phyloP scores from a whole-genome alignment of 352 stramenopile genomes.

The Globisporangium splendens region DNA sequence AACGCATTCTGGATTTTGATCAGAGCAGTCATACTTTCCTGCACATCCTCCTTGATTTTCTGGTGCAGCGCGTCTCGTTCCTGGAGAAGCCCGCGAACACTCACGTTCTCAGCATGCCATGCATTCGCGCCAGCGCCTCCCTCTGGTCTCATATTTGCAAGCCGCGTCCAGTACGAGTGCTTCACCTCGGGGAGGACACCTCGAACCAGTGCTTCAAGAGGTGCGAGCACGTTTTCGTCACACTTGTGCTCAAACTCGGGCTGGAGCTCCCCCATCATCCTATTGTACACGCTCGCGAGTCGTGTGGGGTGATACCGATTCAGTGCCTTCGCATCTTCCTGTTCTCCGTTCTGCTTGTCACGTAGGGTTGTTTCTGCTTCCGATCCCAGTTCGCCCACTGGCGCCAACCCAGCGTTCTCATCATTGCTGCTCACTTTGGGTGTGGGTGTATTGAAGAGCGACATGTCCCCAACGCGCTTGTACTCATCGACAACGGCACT shows the following conservation, averaged over 20 bases:
- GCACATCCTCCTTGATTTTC: constrained; percentile 40
- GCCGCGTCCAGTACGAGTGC: constrained; percentile 70
- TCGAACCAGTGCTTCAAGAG: constrained; percentile 36
- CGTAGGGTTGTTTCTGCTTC: neutral
- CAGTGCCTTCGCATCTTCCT: neutral
- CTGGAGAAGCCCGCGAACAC: constrained; percentile 41
- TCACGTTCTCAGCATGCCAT: constrained; percentile 15
- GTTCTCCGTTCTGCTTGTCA: neutral
- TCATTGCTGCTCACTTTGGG: neutral
- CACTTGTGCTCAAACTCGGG: constrained; percentile 41
- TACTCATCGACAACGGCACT: constrained; percentile 61
- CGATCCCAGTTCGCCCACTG: neutral
- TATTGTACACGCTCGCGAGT: constrained; percentile 25
- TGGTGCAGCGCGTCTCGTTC: constrained; percentile 47
- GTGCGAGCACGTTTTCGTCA: constrained; percentile 37
- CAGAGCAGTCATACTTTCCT: constrained; percentile 48
- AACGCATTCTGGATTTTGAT: constrained; percentile 48
- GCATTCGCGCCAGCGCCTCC: neutral
- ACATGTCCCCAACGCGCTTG: constrained; percentile 49
- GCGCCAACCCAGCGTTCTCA: neutral
- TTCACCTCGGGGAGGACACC: constrained; percentile 70
- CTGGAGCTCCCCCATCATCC: constrained; percentile 33
- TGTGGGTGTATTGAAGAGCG: constrained; percentile 33
- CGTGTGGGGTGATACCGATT: constrained; percentile 14
- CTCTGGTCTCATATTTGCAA: constrained; percentile 20